Conservation (phyloP, 331 rosid species). For the Spiraea crenata region DNA sequence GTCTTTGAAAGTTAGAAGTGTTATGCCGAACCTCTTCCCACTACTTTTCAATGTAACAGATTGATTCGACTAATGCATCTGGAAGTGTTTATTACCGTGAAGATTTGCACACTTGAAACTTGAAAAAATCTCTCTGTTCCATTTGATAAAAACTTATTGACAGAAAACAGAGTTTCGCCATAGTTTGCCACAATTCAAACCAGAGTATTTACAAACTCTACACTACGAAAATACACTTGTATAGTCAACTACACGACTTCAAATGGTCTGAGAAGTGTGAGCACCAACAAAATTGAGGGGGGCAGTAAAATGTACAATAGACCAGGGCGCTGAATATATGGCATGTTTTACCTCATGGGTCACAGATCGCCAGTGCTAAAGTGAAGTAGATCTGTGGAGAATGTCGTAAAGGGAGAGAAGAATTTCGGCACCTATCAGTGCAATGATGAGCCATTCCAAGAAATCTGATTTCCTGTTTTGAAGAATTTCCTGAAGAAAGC, state of each 20-base stretch:
- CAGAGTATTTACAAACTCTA: not conserved
- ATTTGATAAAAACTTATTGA: too few relatives aligned
- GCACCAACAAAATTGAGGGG: not conserved
- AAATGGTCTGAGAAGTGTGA: not conserved
- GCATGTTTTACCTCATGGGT: constrained; percentile 6
- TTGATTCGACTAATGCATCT: too few relatives aligned
- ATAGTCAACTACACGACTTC: not conserved
- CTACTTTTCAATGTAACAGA: too few relatives aligned
- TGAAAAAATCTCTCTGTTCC: too few relatives aligned
- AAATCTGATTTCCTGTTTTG: constrained; percentile 96
- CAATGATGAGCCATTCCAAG: constrained; percentile 95
- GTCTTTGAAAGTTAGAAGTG: not conserved
- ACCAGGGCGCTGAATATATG: not conserved
- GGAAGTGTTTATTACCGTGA: too few relatives aligned
- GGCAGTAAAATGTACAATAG: not conserved
- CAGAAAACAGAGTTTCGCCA: too few relatives aligned
- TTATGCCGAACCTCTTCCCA: too few relatives aligned
- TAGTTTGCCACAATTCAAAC: too few relatives aligned
- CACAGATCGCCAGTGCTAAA: constrained; percentile 37
- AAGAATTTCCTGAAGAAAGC: constrained; percentile 93
- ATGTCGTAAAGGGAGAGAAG: constrained; percentile 85
- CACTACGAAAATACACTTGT: not conserved
- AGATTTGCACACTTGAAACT: too few relatives aligned
- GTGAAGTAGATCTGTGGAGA: constrained; percentile 58
- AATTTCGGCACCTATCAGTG: constrained; percentile 89